These are phyloP conservation scores for Phytophthora sojae DNA, from an alignment of 352 stramenopile species.

Conservation along the genomic window DNA sequence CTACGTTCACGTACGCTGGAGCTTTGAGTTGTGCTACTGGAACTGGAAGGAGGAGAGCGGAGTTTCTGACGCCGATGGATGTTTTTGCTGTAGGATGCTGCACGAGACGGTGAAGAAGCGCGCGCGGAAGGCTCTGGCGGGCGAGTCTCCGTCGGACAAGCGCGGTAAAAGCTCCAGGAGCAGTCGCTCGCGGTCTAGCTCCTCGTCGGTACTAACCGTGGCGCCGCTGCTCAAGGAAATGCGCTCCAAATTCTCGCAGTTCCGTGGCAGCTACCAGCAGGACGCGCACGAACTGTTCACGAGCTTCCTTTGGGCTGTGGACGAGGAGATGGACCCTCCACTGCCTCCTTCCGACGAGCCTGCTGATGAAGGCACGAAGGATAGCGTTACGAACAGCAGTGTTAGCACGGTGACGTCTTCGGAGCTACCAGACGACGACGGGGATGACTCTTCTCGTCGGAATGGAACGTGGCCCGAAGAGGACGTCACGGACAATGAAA, in stretches of 20 bases:
- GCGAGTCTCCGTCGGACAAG: slow-evolving; percentile 18
- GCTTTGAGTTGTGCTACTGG: not conserved
- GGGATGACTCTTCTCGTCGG: slow-evolving; percentile 26
- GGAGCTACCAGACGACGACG: slow-evolving; percentile 32
- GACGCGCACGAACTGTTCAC: slow-evolving; percentile 97
- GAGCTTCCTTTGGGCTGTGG: slow-evolving; percentile 92
- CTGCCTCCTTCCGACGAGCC: slow-evolving; percentile 13
- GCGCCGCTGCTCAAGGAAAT: slow-evolving; percentile 72
- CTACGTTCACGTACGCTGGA: slow-evolving; percentile 61
- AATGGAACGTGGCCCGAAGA: slow-evolving; percentile 32
- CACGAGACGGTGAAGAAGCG: slow-evolving; percentile 70
- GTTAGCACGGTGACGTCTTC: slow-evolving; percentile 39
- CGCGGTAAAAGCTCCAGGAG: slow-evolving; percentile 34
- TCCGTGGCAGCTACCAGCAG: slow-evolving; percentile 96
- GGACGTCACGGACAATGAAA: slow-evolving; percentile 28
- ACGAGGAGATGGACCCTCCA: slow-evolving; percentile 73
- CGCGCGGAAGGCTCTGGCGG: slow-evolving; percentile 38
- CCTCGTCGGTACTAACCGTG: slow-evolving; percentile 62
- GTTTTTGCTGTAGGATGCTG: slow-evolving; percentile 46
- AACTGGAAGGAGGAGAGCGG: not conserved
- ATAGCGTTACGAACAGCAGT: slow-evolving; percentile 31
- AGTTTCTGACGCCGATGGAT: not conserved
- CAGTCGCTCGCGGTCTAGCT: slow-evolving; percentile 27
- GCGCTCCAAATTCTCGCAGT: slow-evolving; percentile 91
- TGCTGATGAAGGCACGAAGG: not conserved